These are phyloP conservation scores for Paecilomyces formosus DNA, from an alignment of 2,329 filamentous ascomycete genomes.

Conservation along the genomic window DNA sequence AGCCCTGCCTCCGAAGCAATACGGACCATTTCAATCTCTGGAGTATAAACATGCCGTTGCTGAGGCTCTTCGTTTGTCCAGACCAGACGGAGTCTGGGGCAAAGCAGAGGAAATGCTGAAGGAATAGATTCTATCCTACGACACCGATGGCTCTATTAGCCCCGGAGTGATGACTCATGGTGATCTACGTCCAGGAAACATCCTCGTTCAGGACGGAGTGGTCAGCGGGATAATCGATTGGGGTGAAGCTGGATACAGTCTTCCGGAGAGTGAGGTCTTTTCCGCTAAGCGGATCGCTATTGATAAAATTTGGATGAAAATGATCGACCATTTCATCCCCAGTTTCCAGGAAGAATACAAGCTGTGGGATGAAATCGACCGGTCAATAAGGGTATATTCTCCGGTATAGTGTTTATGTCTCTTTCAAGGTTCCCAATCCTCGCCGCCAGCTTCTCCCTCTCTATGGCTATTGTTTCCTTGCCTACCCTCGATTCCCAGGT, in stretches of 20 bases:
- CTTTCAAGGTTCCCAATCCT: not conserved
- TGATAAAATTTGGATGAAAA: not conserved
- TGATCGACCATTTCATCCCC: not conserved
- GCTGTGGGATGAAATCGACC: not conserved
- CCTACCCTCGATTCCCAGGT: not conserved
- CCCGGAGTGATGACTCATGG: not conserved
- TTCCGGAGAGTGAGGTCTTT: not conserved
- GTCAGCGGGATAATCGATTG: conserved; percentile 10
- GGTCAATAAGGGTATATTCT: not conserved
- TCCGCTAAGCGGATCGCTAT: not conserved
- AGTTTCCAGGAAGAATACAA: not conserved
- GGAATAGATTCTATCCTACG: not conserved
- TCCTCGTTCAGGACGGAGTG: not conserved
- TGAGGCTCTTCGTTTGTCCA: not conserved
- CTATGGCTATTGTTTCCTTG: not conserved
- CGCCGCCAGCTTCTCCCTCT: not conserved
- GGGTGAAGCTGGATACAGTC: not conserved
- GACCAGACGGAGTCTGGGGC: not conserved
- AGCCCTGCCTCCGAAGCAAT: not conserved
- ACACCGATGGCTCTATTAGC: not conserved
- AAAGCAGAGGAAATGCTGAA: not conserved
- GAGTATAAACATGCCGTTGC: not conserved
- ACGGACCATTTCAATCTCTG: not conserved
- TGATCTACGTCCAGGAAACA: not conserved
- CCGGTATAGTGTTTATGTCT: not conserved